phyloP scores from a whole-genome alignment of 129 eudicot genomes.

The Saussurea involucrata region DNA sequence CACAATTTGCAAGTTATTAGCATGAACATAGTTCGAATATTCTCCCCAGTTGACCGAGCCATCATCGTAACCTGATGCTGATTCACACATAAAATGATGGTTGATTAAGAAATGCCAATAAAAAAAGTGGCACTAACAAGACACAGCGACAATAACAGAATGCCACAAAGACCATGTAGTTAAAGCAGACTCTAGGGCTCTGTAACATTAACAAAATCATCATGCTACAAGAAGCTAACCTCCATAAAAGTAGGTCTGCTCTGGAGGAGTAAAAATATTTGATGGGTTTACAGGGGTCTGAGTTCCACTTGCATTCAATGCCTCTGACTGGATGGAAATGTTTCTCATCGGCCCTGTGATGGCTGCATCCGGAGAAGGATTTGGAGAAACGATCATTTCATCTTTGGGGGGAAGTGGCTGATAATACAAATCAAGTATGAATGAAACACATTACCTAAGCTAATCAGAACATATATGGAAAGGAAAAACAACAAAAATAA shows the following conservation, averaged over 20 bases:
- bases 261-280: conserved; percentile 52
- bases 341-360: conserved; percentile 53
- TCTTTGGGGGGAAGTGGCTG: conserved; percentile 81
- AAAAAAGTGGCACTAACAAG: background rate
- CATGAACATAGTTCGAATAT: conserved; percentile 71
- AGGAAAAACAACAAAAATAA: background rate
- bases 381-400: conserved; percentile 69
- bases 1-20: conserved; percentile 67
- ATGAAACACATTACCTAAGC: conserved; percentile 20
- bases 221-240: conserved; percentile 38
- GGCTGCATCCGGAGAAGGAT: conserved; percentile 63
- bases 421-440: conserved; percentile 22
- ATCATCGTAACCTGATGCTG: conserved; percentile 66
- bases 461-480: conserved; percentile 16
- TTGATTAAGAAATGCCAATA: background rate
- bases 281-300: conserved; percentile 36
- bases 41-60: conserved; percentile 77
- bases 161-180: background rate
- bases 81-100: conserved; percentile 3
- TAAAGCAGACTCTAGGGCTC: background rate
- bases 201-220: background rate
- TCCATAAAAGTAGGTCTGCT: conserved; percentile 68
- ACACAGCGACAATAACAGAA: background rate
- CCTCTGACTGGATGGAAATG: conserved; percentile 38
- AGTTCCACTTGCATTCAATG: conserved; percentile 52